Conservation (phyloP, 2,329 filamentous ascomycete species). For the Beauveria medogensis region DNA sequence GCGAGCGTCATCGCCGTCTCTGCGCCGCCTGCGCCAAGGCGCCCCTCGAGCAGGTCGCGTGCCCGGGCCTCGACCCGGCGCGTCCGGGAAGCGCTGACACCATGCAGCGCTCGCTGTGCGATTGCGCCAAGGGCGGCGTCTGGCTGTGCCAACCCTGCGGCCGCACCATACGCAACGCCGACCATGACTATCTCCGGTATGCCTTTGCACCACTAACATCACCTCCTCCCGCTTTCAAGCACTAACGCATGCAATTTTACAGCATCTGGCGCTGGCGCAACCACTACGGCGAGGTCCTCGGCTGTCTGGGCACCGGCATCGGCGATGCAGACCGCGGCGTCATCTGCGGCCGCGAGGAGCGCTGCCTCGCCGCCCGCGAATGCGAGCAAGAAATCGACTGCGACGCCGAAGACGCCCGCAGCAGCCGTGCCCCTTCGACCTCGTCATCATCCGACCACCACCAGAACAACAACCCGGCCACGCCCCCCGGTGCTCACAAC, state of each 20-base stretch:
- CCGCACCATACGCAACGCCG: slow-evolving; percentile 54
- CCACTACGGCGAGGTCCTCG: slow-evolving; percentile 73
- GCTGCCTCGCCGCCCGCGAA: slow-evolving; percentile 68
- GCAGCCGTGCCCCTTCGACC: slow-evolving; percentile 20
- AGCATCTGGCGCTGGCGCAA: slow-evolving; percentile 86
- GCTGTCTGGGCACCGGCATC: slow-evolving; percentile 75
- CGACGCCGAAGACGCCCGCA: slow-evolving; percentile 65
- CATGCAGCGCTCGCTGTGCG: slow-evolving; percentile 49
- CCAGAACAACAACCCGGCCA: not conserved
- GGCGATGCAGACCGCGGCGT: slow-evolving; percentile 85
- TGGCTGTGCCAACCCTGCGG: slow-evolving; percentile 87
- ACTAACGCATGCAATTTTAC: not conserved
- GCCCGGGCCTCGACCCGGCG: slow-evolving; percentile 35
- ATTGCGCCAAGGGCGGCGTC: slow-evolving; percentile 48
- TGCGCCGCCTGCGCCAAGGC: slow-evolving; percentile 68
- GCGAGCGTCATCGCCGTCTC: slow-evolving; percentile 70
- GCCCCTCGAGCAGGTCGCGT: slow-evolving; percentile 52
- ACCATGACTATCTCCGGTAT: slow-evolving; percentile 52
- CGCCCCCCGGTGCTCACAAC: not conserved
- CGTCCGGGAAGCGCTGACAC: slow-evolving; percentile 42
- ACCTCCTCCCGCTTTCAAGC: too few species aligned
- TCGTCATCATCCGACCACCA: not conserved
- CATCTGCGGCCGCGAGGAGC: slow-evolving; percentile 70
- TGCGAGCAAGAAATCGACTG: slow-evolving; percentile 81
- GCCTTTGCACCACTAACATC: slow-evolving; percentile 12